phyloP scores from a whole-genome alignment of 805 yeast genomes.

The Ascoidea asiatica region DNA sequence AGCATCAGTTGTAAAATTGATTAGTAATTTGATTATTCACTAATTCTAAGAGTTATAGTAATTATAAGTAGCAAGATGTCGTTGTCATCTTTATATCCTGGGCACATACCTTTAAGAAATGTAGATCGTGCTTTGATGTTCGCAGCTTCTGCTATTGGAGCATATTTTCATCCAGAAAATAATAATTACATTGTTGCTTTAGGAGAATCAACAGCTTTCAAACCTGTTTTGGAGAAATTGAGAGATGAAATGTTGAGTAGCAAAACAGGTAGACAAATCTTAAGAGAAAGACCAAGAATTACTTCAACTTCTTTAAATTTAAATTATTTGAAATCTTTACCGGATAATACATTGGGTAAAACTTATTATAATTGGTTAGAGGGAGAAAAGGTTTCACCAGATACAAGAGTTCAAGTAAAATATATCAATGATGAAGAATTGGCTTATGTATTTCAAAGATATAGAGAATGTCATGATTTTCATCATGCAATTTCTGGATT shows the following conservation, averaged over 20 bases:
- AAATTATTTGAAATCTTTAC: conserved; percentile 42
- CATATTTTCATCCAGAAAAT: conserved; percentile 62
- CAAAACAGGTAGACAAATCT: conserved; percentile 60
- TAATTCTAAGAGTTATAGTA: no score
- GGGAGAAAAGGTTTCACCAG: conserved; percentile 84
- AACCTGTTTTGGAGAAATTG: conserved; percentile 45
- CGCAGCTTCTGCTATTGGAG: conserved; percentile 63
- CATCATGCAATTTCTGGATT: conserved; percentile 85
- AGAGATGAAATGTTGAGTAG: conserved; percentile 66
- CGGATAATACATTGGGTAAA: conserved; percentile 61
- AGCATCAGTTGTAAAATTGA: no score
- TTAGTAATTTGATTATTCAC: no score
- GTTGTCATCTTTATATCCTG: conserved; percentile 43
- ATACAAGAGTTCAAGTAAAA: conserved; percentile 78
- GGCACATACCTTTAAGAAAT: conserved; percentile 62
- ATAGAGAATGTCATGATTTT: conserved; percentile 94
- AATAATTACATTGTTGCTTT: conserved; percentile 66
- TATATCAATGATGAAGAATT: conserved; percentile 82
- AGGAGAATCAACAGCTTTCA: conserved; percentile 84
- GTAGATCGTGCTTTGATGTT: conserved; percentile 55
- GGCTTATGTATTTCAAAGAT: conserved; percentile 87
- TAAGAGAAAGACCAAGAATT: conserved; percentile 73
- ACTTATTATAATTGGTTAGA: conserved; percentile 75
- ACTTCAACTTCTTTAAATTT: conserved; percentile 59
- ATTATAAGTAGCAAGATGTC: no score